These are phyloP conservation scores for Phlyctochytrium planicorne DNA, from an alignment of 192 early-diverging fungal genomes.

Conservation along the genomic window DNA sequence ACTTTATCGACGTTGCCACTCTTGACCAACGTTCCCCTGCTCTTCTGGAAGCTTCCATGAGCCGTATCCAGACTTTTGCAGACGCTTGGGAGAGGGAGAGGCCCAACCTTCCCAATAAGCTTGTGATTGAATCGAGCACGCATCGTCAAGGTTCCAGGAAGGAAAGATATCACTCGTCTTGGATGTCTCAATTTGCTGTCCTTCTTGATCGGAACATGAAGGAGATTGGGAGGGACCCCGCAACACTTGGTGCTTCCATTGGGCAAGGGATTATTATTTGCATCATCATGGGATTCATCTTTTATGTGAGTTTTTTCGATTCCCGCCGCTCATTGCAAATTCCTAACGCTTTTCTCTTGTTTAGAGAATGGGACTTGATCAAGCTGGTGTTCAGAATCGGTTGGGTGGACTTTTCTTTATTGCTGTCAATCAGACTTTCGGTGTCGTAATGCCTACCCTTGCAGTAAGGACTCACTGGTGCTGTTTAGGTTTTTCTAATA, in stretches of 20 bases:
- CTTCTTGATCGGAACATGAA: slow-evolving; percentile 25
- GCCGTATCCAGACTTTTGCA: background rate
- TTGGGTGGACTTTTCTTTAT: slow-evolving; percentile 39
- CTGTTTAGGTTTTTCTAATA: background rate
- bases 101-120: background rate
- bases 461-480: background rate
- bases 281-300: slow-evolving; percentile 36
- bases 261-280: slow-evolving; percentile 39
- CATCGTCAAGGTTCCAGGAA: background rate
- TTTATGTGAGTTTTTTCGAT: slow-evolving; percentile 31
- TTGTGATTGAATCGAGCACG: background rate
- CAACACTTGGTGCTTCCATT: slow-evolving; percentile 43
- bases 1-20: slow-evolving; percentile 53
- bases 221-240: slow-evolving; percentile 39
- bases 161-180: no score
- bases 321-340: no score
- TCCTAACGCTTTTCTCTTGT: no score
- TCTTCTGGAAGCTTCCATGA: slow-evolving; percentile 14
- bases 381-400: slow-evolving; percentile 12
- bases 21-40: slow-evolving; percentile 37
- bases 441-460: background rate
- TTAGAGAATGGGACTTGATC: no score
- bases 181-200: background rate
- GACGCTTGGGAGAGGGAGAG: background rate
- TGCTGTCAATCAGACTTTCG: background rate